Conservation (phyloP, 106 monocot genomes). For the Acanthochlamys bracteata region DNA sequence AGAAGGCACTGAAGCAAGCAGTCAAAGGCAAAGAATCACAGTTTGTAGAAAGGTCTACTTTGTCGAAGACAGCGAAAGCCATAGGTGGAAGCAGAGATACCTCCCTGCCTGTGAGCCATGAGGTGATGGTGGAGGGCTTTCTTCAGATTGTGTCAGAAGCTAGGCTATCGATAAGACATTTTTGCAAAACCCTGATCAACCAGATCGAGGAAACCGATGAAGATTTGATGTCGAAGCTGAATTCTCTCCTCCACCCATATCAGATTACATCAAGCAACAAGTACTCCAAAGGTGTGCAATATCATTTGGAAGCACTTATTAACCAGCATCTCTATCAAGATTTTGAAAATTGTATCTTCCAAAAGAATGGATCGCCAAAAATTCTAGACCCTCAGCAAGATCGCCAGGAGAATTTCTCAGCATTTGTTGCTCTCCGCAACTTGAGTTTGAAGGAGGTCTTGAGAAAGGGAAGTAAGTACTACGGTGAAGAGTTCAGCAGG, state of each 20-base stretch:
- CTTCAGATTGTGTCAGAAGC: slow-evolving; percentile 87
- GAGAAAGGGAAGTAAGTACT: slow-evolving; percentile 59
- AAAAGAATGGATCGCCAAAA: slow-evolving; percentile 57
- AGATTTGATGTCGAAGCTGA: slow-evolving; percentile 43
- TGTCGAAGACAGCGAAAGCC: slow-evolving; percentile 46
- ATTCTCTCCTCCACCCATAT: slow-evolving; percentile 40
- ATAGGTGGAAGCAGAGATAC: slow-evolving; percentile 22
- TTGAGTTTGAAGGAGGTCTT: slow-evolving; percentile 89
- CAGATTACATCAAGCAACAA: slow-evolving; percentile 20
- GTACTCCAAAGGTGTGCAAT: slow-evolving; percentile 36
- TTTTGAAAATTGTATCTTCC: slow-evolving; percentile 83
- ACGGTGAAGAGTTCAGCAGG: slow-evolving; percentile 69
- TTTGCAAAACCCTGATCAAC: slow-evolving; percentile 63
- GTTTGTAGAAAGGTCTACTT: slow-evolving; percentile 13
- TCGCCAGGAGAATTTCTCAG: slow-evolving; percentile 63
- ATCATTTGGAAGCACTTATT: slow-evolving; percentile 69
- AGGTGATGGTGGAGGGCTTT: slow-evolving; percentile 95
- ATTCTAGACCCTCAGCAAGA: slow-evolving; percentile 57
- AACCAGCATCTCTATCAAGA: slow-evolving; percentile 74
- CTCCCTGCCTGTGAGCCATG: slow-evolving; percentile 71
- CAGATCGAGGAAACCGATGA: slow-evolving; percentile 35
- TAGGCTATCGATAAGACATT: slow-evolving; percentile 75
- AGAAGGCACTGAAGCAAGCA: slow-evolving; percentile 61
- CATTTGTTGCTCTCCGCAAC: slow-evolving; percentile 64
- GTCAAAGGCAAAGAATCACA: slow-evolving; percentile 30